phyloP scores from a whole-genome alignment of 2,329 filamentous ascomycete genomes.

The Aureobasidium lini region DNA sequence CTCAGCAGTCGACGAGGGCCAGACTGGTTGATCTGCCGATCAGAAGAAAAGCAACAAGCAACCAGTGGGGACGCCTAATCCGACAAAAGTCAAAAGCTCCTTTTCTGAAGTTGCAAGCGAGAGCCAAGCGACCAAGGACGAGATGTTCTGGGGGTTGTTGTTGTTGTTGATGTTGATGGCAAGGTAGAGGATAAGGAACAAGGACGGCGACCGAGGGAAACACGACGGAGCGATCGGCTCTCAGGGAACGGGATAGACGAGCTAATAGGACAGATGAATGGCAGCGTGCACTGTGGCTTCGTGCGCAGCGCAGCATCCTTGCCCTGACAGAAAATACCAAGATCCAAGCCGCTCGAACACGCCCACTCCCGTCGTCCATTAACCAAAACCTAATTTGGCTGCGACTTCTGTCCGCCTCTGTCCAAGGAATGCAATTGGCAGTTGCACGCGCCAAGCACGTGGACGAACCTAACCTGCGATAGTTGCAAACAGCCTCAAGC shows the following conservation, averaged over 20 bases:
- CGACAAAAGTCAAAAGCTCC: neutral
- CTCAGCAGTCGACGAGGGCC: neutral
- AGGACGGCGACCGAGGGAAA: neutral
- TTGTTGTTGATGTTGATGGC: neutral
- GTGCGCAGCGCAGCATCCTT: neutral
- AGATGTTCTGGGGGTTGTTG: neutral
- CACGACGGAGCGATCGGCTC: neutral
- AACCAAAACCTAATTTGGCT: neutral
- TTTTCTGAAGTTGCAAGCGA: neutral
- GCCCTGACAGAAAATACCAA: neutral
- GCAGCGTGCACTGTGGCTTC: neutral
- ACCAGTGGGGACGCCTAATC: neutral
- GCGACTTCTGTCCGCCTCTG: neutral
- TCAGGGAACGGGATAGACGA: neutral
- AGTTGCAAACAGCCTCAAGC: neutral
- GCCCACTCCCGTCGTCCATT: neutral
- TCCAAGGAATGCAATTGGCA: neutral
- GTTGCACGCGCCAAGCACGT: neutral
- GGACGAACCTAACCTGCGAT: neutral
- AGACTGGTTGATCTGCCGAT: conserved; percentile 9
- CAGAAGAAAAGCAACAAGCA: neutral
- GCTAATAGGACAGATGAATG: neutral
- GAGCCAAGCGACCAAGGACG: neutral
- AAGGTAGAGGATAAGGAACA: neutral
- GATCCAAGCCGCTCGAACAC: neutral